Conservation (phyloP, 1,139 yeast species). For the Yamadazyma buinensis region DNA sequence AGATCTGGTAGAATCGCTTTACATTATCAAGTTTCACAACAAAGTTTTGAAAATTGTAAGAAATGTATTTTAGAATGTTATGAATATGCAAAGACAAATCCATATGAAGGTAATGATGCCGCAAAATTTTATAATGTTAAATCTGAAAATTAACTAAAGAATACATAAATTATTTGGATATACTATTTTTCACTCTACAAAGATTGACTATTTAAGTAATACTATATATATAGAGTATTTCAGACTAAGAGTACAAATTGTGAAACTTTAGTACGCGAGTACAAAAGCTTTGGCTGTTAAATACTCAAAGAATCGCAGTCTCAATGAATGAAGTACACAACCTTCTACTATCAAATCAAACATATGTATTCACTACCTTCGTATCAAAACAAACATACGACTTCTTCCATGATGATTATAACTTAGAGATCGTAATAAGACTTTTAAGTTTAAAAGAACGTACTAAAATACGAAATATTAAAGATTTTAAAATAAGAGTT, state of each 20-base stretch:
- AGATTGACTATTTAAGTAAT: too few relatives aligned
- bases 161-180: too few relatives aligned
- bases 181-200: too few relatives aligned
- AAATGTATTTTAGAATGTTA: slow-evolving; percentile 56
- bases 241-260: too few relatives aligned
- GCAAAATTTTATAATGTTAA: slow-evolving; percentile 3
- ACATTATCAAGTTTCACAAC: slow-evolving; percentile 73
- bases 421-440: slow-evolving; percentile 32
- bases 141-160: too few relatives aligned
- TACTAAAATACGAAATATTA: slow-evolving; percentile 26
- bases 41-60: slow-evolving; percentile 65
- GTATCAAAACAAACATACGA: slow-evolving; percentile 13
- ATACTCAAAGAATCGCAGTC: too few relatives aligned
- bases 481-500: slow-evolving; percentile 13
- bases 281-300: too few relatives aligned
- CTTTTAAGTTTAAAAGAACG: slow-evolving; percentile 30
- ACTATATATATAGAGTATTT: too few relatives aligned
- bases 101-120: slow-evolving; percentile 4
- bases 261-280: too few relatives aligned
- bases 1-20: slow-evolving; percentile 79
- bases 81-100: slow-evolving; percentile 36
- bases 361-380: slow-evolving; percentile 17
- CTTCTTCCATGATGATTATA: slow-evolving; percentile 29
- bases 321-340: too few relatives aligned
- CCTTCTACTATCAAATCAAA: too few relatives aligned